Conservation (phyloP, 2,329 filamentous ascomycete species). For the Cercospora sp. region DNA sequence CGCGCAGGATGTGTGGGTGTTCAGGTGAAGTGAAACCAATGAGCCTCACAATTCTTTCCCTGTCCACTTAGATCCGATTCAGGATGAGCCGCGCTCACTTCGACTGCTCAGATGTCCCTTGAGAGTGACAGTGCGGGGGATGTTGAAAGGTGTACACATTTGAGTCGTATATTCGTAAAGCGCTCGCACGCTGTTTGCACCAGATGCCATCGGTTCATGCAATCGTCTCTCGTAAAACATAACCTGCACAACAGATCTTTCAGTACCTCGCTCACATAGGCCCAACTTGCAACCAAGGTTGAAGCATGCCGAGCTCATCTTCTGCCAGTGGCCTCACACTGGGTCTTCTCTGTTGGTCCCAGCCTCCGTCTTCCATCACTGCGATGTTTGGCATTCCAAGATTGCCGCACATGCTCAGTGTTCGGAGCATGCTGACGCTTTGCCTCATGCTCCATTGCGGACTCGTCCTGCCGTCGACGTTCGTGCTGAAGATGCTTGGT, state of each 20-base stretch:
- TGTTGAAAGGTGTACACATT: neutral
- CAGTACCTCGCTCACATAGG: neutral
- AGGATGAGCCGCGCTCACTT: neutral
- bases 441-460: conserved; percentile 31
- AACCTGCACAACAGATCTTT: neutral
- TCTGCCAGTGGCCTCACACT: conserved; percentile 25
- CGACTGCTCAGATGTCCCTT: neutral
- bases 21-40: neutral
- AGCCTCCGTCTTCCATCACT: conserved; percentile 21
- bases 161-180: neutral
- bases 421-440: conserved; percentile 36
- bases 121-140: neutral
- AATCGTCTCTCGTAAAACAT: neutral
- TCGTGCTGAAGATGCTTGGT: conserved; percentile 11
- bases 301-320: conserved; percentile 24
- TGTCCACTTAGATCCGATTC: neutral
- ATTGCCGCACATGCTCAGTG: conserved; percentile 33
- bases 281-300: conserved; percentile 23
- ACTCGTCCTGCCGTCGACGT: neutral
- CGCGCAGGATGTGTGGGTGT: neutral
- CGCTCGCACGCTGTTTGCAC: neutral
- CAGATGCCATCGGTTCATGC: neutral
- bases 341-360: conserved; percentile 21
- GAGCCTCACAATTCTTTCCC: neutral
- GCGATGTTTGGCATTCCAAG: conserved; percentile 34